Conservation (phyloP, 1,139 yeast genomes). For the Geotrichum citri-aurantii region DNA sequence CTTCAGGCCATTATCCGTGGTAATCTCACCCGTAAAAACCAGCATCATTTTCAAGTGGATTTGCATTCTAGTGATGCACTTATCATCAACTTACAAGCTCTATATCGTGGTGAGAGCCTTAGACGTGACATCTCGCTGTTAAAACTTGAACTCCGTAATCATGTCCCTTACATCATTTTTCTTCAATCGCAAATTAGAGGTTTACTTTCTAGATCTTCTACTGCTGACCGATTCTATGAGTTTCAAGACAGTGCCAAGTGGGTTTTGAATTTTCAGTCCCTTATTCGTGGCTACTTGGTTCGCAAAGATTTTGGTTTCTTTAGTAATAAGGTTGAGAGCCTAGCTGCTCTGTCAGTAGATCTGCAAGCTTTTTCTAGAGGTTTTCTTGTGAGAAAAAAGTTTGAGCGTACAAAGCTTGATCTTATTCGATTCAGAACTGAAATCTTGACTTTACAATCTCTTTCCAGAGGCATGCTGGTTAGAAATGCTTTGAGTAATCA, state of each 20-base stretch:
- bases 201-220: conserved; percentile 9
- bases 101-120: conserved; percentile 20
- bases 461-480: conserved; percentile 40
- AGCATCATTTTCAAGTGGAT: conserved; percentile 6
- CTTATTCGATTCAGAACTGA: conserved; percentile 14
- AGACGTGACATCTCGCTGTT: conserved; percentile 13
- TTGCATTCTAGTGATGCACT: not conserved
- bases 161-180: conserved; percentile 14
- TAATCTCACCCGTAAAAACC: conserved; percentile 27
- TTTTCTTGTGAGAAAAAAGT: conserved; percentile 25
- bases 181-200: conserved; percentile 25
- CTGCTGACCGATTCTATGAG: conserved; percentile 31
- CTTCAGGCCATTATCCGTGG: conserved; percentile 41
- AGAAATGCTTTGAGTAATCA: conserved; percentile 47
- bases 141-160: conserved; percentile 8
- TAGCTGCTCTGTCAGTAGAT: conserved; percentile 29
- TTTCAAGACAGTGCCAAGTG: conserved; percentile 39
- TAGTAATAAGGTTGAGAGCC: conserved; percentile 13
- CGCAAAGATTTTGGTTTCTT: conserved; percentile 30
- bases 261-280: conserved; percentile 44
- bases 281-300: conserved; percentile 39
- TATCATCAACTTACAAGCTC: conserved; percentile 18
- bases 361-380: conserved; percentile 36
- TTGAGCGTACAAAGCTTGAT: conserved; percentile 14
- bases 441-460: conserved; percentile 41